A percentile compares a stretch with the other conserved stretches of the same genome.
Conservation (phyloP, 192 early-diverging fungal species). For the Coemansia sp. region DNA sequence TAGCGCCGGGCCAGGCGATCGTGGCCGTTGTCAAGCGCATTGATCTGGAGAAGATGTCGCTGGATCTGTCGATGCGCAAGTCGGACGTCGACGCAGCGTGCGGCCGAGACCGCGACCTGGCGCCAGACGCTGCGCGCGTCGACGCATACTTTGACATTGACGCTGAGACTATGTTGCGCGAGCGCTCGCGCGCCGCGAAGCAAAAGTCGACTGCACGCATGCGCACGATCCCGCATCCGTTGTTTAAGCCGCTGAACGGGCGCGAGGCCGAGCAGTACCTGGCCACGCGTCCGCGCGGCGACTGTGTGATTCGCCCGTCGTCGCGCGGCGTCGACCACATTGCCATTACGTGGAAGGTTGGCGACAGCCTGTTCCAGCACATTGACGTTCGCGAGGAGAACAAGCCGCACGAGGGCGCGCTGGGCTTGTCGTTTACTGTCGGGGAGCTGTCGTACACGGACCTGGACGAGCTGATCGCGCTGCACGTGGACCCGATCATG, state of each 20-base stretch:
- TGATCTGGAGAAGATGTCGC: conserved; percentile 72
- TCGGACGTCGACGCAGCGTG: conserved; percentile 54
- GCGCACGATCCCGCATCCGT: conserved; percentile 79
- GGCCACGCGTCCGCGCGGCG: conserved; percentile 63
- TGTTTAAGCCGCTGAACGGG: conserved; percentile 73
- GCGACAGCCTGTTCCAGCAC: conserved; percentile 83
- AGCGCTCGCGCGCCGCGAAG: conserved; percentile 34
- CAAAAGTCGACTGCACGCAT: conserved; percentile 38
- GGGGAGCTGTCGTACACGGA: conserved; percentile 74
- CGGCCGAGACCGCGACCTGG: conserved; percentile 32
- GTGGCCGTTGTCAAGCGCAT: conserved; percentile 76
- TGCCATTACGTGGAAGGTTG: conserved; percentile 92
- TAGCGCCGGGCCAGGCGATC: conserved; percentile 68
- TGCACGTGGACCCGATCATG: conserved; percentile 82
- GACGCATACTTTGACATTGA: conserved; percentile 66
- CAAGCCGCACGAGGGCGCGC: conserved; percentile 68
- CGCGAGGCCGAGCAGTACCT: conserved; percentile 75
- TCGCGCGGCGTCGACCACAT: conserved; percentile 86
- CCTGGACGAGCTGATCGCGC: conserved; percentile 88
- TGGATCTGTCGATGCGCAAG: conserved; percentile 71
- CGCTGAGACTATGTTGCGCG: conserved; percentile 40
- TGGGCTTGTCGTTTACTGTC: conserved; percentile 68
- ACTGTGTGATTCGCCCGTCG: conserved; percentile 87
- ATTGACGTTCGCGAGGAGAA: conserved; percentile 58
- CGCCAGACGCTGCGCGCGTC: conserved; percentile 27